These are phyloP conservation scores for Leccinum ponderosum DNA, from an alignment of 1,284 basidiomycete species.

Conservation along the genomic window DNA sequence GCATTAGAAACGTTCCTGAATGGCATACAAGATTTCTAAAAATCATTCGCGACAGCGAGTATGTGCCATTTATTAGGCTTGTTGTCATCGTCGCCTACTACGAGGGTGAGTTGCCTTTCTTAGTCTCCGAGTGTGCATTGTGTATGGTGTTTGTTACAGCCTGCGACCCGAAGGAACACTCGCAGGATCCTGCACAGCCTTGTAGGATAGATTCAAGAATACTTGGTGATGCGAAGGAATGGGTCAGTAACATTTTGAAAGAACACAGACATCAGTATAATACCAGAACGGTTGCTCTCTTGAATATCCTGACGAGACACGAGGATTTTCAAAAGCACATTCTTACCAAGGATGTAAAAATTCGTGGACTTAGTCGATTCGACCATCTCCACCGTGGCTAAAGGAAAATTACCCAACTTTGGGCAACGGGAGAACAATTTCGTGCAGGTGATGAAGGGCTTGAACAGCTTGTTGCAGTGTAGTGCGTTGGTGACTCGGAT, in stretches of 20 bases:
- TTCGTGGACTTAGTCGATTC: conserved; percentile 18
- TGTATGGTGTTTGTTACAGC: conserved; percentile 4
- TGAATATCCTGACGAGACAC: conserved; percentile 21
- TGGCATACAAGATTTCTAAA: conserved; percentile 12
- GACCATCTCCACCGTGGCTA: background rate
- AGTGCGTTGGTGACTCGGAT: too few relatives aligned
- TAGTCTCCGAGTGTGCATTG: background rate
- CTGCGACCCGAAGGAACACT: background rate
- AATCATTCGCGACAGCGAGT: conserved; percentile 10
- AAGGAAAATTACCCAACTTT: background rate
- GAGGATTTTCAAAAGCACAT: conserved; percentile 13
- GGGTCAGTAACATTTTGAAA: conserved; percentile 10
- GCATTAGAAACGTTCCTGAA: conserved; percentile 10
- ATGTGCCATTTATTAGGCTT: conserved; percentile 18
- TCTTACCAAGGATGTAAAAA: conserved; percentile 11
- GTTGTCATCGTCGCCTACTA: conserved; percentile 26
- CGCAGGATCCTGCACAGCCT: background rate
- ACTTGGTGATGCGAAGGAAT: conserved; percentile 7
- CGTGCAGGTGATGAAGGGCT: conserved; percentile 23
- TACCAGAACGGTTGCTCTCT: conserved; percentile 24
- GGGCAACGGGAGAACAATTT: conserved; percentile 7
- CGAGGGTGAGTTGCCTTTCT: conserved; percentile 17
- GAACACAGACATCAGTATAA: conserved; percentile 14
- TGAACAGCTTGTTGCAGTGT: conserved; percentile 20
- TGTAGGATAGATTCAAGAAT: background rate